A percentile compares a stretch with the other conserved stretches of the same genome.
Conservation (phyloP, 768 basidiomycete species). For the Suillus clintonianus region DNA sequence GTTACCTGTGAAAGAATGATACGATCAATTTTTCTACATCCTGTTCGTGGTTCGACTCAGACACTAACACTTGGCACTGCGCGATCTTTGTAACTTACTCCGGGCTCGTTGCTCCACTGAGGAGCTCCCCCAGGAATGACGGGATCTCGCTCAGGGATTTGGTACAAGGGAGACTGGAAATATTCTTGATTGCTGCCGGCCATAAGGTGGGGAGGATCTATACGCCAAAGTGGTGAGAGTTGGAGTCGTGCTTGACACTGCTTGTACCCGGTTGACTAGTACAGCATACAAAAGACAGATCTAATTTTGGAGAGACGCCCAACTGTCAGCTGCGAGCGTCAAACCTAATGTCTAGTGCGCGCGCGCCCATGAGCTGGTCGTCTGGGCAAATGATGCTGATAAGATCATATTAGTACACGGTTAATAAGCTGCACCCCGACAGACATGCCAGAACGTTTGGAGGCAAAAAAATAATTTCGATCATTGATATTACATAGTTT, state of each 20-base stretch:
- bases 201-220: neutral
- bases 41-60: conserved; percentile 5
- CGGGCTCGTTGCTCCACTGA: conserved; percentile 21
- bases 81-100: conserved; percentile 30
- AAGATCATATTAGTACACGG: neutral
- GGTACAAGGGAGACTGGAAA: conserved; percentile 22
- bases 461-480: neutral
- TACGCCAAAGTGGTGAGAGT: neutral
- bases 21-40: conserved; percentile 21
- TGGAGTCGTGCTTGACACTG: neutral
- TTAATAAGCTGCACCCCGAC: neutral
- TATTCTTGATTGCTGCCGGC: conserved; percentile 12
- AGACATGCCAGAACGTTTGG: neutral
- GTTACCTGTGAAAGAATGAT: conserved; percentile 54
- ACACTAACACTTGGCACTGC: conserved; percentile 33
- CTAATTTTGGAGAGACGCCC: conserved; percentile 1
- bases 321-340: neutral
- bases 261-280: neutral
- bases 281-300: neutral
- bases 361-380: neutral
- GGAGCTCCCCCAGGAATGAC: conserved; percentile 23
- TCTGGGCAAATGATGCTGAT: conserved; percentile 2
- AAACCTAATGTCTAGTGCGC: neutral
- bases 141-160: conserved; percentile 34
- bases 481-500: neutral